Base-by-base conservation (phyloP, 139 green algal species). In the Closterium sp. region DNA sequence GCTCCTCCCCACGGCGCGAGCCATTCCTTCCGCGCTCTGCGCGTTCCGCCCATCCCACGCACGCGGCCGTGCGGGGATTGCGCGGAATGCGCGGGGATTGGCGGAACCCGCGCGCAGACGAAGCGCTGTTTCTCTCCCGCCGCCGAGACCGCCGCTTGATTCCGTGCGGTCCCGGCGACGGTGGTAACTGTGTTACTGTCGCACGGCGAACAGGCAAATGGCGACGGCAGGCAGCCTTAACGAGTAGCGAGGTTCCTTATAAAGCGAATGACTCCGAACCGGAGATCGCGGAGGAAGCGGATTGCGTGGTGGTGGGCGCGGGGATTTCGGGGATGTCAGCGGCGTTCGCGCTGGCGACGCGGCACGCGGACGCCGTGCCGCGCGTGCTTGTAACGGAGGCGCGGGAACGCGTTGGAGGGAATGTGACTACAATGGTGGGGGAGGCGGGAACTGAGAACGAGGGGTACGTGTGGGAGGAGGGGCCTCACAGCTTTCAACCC, bases 401-500 rank as follows among this genome's bases (percentile, higher is more conserved):
- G 0, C 94, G 97, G 9, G 98, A 99, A 45, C 95, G 97, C 19
- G 98, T 99, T 24, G 98, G 98, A 70, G 98, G 98, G 45, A 99
- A 99, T 95, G 97, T 99, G 94, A 99, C 97, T 0, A 97, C 96
- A 24, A 89, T 97, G 89, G 88, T 95, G 42, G 95, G 96, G 32
- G 92, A 96, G n/a, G 21, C 88, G 86, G 94, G 62, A 0, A 79
- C 62, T 1, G 62, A 79, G 62, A 32, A 31, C 22, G 90, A 91
- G n/a, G 91, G 45, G 34, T 99, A 98, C 91, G 86, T 98, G 9
- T 99, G 98, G 98, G 98, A 99, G 95, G 97, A 99, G 92, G 98
- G 98, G 22, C 98, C 98, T 85, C 99, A 99, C 96, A 98, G 96
- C 73, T 99, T 99, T 95, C 97, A 99, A 96, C 98, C 98, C 45